Percentiles rank a stretch among this genome's conserved stretches.
Conservation (phyloP, 2,329 filamentous ascomycete species). For the Zasmidium angulare region DNA sequence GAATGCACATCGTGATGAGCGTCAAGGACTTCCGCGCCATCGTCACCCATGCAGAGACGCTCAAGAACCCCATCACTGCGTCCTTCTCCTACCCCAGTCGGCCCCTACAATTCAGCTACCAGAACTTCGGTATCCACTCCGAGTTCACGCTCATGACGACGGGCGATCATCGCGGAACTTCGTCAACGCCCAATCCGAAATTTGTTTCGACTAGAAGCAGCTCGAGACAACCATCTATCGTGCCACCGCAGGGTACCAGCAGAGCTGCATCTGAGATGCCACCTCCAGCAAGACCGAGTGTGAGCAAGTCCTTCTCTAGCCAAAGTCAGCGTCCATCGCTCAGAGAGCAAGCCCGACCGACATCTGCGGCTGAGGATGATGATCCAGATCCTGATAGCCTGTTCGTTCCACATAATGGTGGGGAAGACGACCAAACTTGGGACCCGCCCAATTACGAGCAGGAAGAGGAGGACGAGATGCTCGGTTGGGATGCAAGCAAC, state of each 20-base stretch:
- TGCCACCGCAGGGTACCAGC: constrained; percentile 16
- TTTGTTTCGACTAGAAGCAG: constrained; percentile 36
- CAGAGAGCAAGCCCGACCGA: constrained; percentile 22
- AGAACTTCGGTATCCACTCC: constrained; percentile 65
- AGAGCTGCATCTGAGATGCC: constrained; percentile 39
- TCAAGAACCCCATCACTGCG: constrained; percentile 65
- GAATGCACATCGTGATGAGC: constrained; percentile 75
- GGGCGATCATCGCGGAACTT: constrained; percentile 56
- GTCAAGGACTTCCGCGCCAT: constrained; percentile 83
- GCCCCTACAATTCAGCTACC: constrained; percentile 72
- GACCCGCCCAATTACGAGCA: constrained; percentile 68
- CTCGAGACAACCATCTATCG: constrained; percentile 27
- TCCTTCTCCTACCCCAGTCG: constrained; percentile 69
- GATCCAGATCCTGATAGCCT: constrained; percentile 66
- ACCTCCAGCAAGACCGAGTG: constrained; percentile 38
- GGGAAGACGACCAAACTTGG: constrained; percentile 69
- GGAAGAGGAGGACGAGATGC: constrained; percentile 62
- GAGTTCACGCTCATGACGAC: constrained; percentile 83
- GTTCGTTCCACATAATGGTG: constrained; percentile 59
- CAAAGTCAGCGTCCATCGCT: constrained; percentile 29
- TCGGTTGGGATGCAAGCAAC: constrained; percentile 73
- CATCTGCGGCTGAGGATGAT: constrained; percentile 47
- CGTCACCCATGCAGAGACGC: constrained; percentile 70
- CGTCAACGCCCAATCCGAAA: constrained; percentile 38
- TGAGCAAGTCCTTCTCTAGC: constrained; percentile 33